These are phyloP conservation scores for Alternaria triticina DNA, from an alignment of 2,329 filamentous ascomycete species.

Conservation along the genomic window DNA sequence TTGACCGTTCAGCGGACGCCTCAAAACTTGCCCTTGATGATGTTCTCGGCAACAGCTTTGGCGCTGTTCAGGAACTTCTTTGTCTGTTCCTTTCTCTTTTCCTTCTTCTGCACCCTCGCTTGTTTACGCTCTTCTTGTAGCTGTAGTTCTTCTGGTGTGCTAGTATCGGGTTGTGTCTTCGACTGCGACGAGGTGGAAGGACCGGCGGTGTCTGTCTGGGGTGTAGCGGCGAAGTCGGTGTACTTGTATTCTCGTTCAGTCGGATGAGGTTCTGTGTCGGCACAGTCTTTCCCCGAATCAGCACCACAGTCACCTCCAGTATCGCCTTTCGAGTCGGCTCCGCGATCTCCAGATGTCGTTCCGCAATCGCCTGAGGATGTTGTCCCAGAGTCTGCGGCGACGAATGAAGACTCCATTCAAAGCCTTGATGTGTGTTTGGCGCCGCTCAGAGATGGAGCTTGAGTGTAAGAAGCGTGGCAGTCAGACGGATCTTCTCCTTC, in stretches of 20 bases:
- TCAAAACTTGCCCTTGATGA: neutral
- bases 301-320: neutral
- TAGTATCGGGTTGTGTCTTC: neutral
- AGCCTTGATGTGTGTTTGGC: neutral
- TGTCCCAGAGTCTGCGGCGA: neutral
- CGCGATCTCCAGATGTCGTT: neutral
- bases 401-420: neutral
- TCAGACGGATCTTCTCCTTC: neutral
- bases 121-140: neutral
- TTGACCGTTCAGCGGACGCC: rapidly evolving
- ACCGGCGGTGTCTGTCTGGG: neutral
- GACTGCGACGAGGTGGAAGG: neutral
- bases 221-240: neutral
- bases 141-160: neutral
- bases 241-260: neutral
- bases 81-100: neutral
- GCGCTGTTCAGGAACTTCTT: neutral
- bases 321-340: neutral
- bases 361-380: neutral
- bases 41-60: neutral
- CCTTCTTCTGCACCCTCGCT: neutral
- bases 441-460: neutral
- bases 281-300: neutral
- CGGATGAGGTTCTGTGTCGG: neutral
- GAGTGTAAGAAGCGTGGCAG: neutral